Evolutionary conservation across 129 eudicot species (phyloP), one percentile per base, ranked within the genome.

Genomic region (Dittrichia graveolens): DNA sequence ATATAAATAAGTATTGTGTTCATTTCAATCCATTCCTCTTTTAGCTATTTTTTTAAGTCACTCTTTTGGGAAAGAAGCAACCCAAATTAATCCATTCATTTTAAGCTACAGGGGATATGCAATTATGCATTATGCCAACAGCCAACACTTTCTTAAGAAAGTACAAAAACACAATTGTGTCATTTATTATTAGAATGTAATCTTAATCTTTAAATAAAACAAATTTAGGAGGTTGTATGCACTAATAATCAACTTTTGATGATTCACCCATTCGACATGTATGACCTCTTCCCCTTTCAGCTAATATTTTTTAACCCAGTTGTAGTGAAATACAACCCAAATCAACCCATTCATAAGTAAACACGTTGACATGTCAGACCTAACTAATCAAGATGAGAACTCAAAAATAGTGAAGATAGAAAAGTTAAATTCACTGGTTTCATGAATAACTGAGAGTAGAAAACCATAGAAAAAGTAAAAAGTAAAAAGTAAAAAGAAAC

Each of bases 401-500:
- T 43, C 61, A 55, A 5, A 19, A 9, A 53, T 4, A 55, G 38
- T 9, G 6, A 54, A 7, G 7, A 56, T 56, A 56, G 15, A 56
- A 15, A 5, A 53, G 31, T 31, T 56, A 56, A 56, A 24, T 13
- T 24, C 31, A 56, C 13, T 56, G 39, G 39, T 37, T 37, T 60
- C 13, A 37, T 13, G 13, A 35, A 0, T 60, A 37, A 60, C 5
- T 35, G 15, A 5, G 16, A 34, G 44, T 34, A 40, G 7, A 19
- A 43, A 10, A 31, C 12, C 12, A 9, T 59, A 3, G 3, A 52
- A 3, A 69, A 19, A 7, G 34, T 2, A 5, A 48, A 3, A 73
- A 24, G 13, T 10, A 53, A 42, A 11, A 7, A 40, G 3, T 11
- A 49, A 71, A 13, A 62, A 75, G 37, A 10, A 50, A 58, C 87